Conservation (phyloP, 164 flowering plant species). For the Liriodendron chinense region DNA sequence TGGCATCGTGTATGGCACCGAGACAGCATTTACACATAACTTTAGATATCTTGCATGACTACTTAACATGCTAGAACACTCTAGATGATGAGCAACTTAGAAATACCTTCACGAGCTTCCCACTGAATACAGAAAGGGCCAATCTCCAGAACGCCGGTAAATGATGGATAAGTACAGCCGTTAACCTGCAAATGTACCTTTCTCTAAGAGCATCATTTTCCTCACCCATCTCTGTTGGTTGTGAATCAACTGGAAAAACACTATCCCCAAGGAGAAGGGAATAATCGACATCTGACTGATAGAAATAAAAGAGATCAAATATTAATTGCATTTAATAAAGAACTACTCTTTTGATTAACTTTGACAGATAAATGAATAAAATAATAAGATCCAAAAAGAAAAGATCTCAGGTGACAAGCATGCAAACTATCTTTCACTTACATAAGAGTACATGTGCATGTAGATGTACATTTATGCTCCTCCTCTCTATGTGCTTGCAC, state of each 20-base stretch:
- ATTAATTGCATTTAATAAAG: too few species aligned
- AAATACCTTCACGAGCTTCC: conserved; percentile 94
- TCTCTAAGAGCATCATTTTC: conserved; percentile 85
- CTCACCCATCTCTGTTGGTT: conserved; percentile 49
- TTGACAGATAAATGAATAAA: too few species aligned
- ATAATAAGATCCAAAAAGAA: too few species aligned
- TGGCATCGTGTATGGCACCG: neutral
- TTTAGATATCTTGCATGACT: neutral
- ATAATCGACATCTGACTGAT: conserved; percentile 62
- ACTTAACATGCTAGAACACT: neutral
- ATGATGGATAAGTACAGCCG: conserved; percentile 83
- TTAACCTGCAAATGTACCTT: conserved; percentile 79
- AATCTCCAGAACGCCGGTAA: conserved; percentile 96
- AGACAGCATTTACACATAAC: too few species aligned
- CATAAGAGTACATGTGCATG: too few species aligned
- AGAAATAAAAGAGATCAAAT: conserved; percentile 14
- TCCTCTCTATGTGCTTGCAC: too few species aligned
- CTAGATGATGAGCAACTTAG: neutral
- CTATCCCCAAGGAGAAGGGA: conserved; percentile 34
- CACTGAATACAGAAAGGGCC: conserved; percentile 85
- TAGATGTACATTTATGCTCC: too few species aligned
- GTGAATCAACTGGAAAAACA: conserved; percentile 38
- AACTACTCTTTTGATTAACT: too few species aligned
- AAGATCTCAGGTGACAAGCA: too few species aligned
- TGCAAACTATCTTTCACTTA: too few species aligned